phyloP scores from a whole-genome alignment of 768 basidiomycete species.

The Suillus subalutaceus region DNA sequence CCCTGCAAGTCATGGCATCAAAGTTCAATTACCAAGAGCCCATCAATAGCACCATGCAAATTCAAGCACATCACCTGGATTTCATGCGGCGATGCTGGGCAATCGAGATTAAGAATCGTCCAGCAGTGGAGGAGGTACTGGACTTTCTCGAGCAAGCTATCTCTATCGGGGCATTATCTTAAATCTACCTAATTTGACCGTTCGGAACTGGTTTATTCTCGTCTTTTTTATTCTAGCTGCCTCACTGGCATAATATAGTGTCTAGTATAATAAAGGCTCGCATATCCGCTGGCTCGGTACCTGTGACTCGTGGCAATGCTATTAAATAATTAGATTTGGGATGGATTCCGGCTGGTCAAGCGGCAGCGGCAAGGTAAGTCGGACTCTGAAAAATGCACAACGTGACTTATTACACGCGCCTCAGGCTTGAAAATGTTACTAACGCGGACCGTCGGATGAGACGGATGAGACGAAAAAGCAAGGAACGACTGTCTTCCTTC shows the following conservation, averaged over 20 bases:
- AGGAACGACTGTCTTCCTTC: too few species aligned
- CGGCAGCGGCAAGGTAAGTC: too few species aligned
- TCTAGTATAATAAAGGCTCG: not conserved
- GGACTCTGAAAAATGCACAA: too few species aligned
- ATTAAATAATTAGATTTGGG: too few species aligned
- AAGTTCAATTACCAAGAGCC: slow-evolving; percentile 20
- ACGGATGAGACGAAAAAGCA: too few species aligned
- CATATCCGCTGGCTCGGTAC: not conserved
- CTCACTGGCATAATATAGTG: not conserved
- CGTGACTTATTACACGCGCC: too few species aligned
- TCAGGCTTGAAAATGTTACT: too few species aligned
- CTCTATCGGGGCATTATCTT: not conserved
- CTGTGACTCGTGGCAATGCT: not conserved
- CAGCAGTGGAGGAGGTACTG: slow-evolving; percentile 7
- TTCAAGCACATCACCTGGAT: slow-evolving; percentile 43
- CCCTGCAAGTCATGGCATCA: slow-evolving; percentile 26
- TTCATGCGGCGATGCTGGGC: slow-evolving; percentile 46
- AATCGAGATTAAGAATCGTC: slow-evolving; percentile 15
- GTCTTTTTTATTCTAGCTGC: not conserved
- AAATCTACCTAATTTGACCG: not conserved
- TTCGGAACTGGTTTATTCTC: not conserved
- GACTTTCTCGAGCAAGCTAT: slow-evolving; percentile 5
- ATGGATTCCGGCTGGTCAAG: too few species aligned
- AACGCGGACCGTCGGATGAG: too few species aligned
- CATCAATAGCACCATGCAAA: slow-evolving; percentile 21